Conservation (phyloP, 345 rosid genomes). For the Kernera saxatilis region DNA sequence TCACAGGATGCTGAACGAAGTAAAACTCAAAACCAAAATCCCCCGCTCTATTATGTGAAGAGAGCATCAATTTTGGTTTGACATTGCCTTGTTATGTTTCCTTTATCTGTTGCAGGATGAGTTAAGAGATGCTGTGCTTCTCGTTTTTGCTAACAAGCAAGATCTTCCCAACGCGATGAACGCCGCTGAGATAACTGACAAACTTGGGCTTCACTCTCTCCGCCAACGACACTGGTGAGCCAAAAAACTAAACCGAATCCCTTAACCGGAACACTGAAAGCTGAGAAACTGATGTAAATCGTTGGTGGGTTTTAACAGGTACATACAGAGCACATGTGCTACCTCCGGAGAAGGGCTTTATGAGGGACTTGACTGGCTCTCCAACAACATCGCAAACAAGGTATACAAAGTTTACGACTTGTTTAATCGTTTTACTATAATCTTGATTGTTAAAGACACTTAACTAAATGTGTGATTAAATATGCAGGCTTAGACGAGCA, state of each 20-base stretch:
- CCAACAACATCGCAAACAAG: constrained; percentile 92
- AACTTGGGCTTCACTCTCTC: constrained; percentile 69
- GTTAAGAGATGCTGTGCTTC: constrained; percentile 67
- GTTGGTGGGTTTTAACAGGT: constrained; percentile 41
- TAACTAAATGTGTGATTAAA: not conserved
- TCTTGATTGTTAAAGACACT: not conserved
- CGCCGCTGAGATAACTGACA: constrained; percentile 69
- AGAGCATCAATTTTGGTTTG: not conserved
- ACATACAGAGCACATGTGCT: constrained; percentile 95
- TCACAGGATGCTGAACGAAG: constrained; percentile 76
- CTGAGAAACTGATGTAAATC: not conserved
- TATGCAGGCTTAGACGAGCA: constrained; percentile 30
- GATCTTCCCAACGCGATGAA: constrained; percentile 77
- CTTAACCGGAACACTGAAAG: not conserved
- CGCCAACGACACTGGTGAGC: constrained; percentile 64
- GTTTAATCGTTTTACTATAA: not conserved
- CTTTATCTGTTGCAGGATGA: constrained; percentile 43
- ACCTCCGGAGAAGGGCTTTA: constrained; percentile 94
- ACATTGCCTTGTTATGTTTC: not conserved
- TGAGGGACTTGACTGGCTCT: constrained; percentile 95
- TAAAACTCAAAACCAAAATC: not conserved
- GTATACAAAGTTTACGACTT: constrained; percentile 23
- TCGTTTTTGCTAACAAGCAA: constrained; percentile 68
- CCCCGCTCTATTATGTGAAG: not conserved
- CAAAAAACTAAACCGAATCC: not conserved